Evolutionary conservation across 2,329 filamentous ascomycete genomes (phyloP).

Genomic region (Alternaria atra): DNA sequence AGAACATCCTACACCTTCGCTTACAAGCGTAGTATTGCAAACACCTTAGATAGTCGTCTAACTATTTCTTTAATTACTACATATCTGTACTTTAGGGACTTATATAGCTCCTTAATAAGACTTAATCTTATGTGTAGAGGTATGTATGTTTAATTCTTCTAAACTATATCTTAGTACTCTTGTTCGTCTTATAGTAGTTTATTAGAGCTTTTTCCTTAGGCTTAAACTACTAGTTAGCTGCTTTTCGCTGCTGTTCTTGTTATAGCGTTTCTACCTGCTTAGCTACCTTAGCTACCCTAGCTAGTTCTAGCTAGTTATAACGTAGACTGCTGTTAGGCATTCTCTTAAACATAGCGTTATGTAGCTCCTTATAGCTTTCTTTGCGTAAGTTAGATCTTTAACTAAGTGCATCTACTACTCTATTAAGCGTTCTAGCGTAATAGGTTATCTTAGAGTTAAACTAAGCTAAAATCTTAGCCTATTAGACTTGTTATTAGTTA

Average conservation of each 20-base stretch:
- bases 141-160: not conserved
- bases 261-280: not conserved
- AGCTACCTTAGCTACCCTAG: not conserved
- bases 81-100: not conserved
- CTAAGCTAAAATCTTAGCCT: slow-evolving; percentile 7
- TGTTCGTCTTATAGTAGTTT: not conserved
- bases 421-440: not conserved
- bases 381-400: not conserved
- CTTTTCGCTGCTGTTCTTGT: not conserved
- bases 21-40: no score
- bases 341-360: not conserved
- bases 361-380: not conserved
- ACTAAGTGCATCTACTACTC: not conserved
- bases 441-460: slow-evolving; percentile 13
- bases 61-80: no score
- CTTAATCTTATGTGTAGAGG: not conserved
- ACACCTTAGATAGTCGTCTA: no score
- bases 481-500: slow-evolving; percentile 5
- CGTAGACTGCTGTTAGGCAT: not conserved
- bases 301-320: not conserved
- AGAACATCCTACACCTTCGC: no score
- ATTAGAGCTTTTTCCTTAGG: not conserved
- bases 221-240: not conserved
- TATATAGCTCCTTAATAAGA: not conserved
- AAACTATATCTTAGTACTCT: not conserved